A percentile compares a stretch with the other conserved stretches of the same genome.
Evolutionary conservation across 116 monocot genomes (phyloP).

Genomic region (Dioscorea cayenensis): DNA sequence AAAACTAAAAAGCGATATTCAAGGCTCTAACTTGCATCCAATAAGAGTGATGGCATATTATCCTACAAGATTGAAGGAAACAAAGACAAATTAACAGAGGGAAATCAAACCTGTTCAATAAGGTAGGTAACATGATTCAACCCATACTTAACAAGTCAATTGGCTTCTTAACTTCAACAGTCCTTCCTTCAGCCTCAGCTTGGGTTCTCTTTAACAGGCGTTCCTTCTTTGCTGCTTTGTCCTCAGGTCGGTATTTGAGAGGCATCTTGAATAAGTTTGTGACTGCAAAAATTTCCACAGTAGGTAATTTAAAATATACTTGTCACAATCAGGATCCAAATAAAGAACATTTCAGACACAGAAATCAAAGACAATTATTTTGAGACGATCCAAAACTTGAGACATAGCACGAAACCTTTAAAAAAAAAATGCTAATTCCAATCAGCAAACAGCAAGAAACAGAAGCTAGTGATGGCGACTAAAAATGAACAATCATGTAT

Average conservation of each 20-base stretch:
- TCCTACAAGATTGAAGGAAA: background rate
- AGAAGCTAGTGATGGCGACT: no score
- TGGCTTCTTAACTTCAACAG: constrained; percentile 77
- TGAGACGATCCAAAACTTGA: no score
- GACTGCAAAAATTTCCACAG: constrained; percentile 25
- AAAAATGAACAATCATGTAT: constrained; percentile 43
- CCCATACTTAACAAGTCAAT: constrained; percentile 88
- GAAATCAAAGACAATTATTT: no score
- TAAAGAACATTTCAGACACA: no score
- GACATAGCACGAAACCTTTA: no score
- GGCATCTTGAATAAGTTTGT: constrained; percentile 80
- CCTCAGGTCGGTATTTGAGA: constrained; percentile 85
- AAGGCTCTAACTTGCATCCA: no score
- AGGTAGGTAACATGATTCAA: constrained; percentile 86
- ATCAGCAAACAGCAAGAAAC: no score
- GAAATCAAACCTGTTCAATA: constrained; percentile 59
- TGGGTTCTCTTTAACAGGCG: constrained; percentile 75
- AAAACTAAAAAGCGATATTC: no score
- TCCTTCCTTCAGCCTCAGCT: constrained; percentile 78
- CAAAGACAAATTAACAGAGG: background rate
- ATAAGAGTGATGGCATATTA: background rate
- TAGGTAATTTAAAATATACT: background rate
- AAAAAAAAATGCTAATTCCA: no score
- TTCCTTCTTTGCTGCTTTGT: constrained; percentile 79
- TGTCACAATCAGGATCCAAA: no score